Evolutionary conservation across 805 yeast genomes (phyloP).

Genomic region (Saturnispora bothae): DNA sequence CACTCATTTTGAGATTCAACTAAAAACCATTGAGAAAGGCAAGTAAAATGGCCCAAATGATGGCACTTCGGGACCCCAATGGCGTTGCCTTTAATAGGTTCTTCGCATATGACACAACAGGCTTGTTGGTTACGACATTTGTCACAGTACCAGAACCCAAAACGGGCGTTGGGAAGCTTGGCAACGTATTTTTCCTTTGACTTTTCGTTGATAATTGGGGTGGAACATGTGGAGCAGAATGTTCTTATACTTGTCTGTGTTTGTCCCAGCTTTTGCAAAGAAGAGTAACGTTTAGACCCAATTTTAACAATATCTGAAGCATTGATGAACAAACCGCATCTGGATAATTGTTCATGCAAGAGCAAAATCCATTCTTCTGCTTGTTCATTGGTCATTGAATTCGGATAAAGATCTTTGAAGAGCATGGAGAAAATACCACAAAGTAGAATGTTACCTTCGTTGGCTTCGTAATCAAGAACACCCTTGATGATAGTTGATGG

Average conservation of each 20-base stretch:
- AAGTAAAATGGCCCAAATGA: slow-evolving; percentile 76
- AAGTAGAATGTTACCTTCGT: slow-evolving; percentile 56
- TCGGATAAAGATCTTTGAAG: slow-evolving; percentile 35
- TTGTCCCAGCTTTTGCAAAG: slow-evolving; percentile 28
- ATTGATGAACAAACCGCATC: slow-evolving; percentile 41
- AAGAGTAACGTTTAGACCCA: slow-evolving; percentile 22
- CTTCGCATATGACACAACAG: slow-evolving; percentile 70
- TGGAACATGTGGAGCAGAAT: slow-evolving; percentile 52
- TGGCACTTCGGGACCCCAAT: slow-evolving; percentile 63
- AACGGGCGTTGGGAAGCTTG: slow-evolving; percentile 27
- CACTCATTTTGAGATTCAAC: slow-evolving; percentile 57
- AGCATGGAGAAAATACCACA: slow-evolving; percentile 47
- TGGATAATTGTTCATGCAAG: slow-evolving; percentile 45
- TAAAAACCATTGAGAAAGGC: slow-evolving; percentile 69
- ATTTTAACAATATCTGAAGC: slow-evolving; percentile 46
- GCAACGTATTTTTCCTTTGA: slow-evolving; percentile 30
- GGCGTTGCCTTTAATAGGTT: slow-evolving; percentile 63
- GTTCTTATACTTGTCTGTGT: slow-evolving; percentile 37
- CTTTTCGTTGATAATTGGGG: slow-evolving; percentile 48
- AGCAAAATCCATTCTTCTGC: slow-evolving; percentile 46
- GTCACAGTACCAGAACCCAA: slow-evolving; percentile 83
- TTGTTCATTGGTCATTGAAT: slow-evolving; percentile 19
- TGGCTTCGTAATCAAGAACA: slow-evolving; percentile 43
- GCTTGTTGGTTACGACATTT: slow-evolving; percentile 50
- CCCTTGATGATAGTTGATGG: slow-evolving; percentile 39